These are phyloP conservation scores for Aschersonia sp. DNA, from an alignment of 2,329 filamentous ascomycete genomes.

Conservation along the genomic window DNA sequence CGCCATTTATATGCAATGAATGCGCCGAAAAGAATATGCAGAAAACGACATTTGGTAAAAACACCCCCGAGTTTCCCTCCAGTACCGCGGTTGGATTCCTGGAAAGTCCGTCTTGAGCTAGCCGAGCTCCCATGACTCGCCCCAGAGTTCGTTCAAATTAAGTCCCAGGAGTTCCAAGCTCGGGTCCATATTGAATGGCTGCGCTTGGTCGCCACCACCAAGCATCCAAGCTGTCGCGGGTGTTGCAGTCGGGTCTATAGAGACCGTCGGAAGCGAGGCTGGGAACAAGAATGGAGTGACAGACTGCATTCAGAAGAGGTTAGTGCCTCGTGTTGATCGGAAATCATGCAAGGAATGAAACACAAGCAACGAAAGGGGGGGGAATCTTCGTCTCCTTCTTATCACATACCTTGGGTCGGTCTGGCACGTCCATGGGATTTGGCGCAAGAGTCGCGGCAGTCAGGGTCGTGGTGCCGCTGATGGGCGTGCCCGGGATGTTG, in stretches of 20 bases:
- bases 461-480: slow-evolving; percentile 8
- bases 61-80: not conserved
- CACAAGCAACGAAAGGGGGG: slow-evolving; percentile 1
- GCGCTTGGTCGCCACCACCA: slow-evolving; percentile 15
- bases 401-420: slow-evolving; percentile 23
- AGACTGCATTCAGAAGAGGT: slow-evolving; percentile 19
- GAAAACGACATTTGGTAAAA: not conserved
- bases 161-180: slow-evolving; percentile 37
- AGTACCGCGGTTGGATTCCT: no score
- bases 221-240: slow-evolving; percentile 20
- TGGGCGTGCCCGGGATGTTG: slow-evolving; percentile 10
- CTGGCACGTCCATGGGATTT: slow-evolving; percentile 18
- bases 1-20: not conserved
- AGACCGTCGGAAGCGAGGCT: slow-evolving; percentile 18
- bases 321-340: slow-evolving; percentile 7
- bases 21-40: not conserved
- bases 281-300: slow-evolving; percentile 26
- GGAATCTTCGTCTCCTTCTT: not conserved
- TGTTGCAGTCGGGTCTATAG: slow-evolving; percentile 17
- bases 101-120: slow-evolving; percentile 6
- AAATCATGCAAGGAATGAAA: slow-evolving; percentile 3
- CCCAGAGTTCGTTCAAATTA: slow-evolving; percentile 42
- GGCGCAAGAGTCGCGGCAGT: slow-evolving; percentile 12
- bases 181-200: slow-evolving; percentile 35
- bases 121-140: slow-evolving; percentile 30